A percentile compares a stretch with the other conserved stretches of the same genome.
Conservation (phyloP, 495 filamentous ascomycete genomes). For the Apodospora peruviana region DNA sequence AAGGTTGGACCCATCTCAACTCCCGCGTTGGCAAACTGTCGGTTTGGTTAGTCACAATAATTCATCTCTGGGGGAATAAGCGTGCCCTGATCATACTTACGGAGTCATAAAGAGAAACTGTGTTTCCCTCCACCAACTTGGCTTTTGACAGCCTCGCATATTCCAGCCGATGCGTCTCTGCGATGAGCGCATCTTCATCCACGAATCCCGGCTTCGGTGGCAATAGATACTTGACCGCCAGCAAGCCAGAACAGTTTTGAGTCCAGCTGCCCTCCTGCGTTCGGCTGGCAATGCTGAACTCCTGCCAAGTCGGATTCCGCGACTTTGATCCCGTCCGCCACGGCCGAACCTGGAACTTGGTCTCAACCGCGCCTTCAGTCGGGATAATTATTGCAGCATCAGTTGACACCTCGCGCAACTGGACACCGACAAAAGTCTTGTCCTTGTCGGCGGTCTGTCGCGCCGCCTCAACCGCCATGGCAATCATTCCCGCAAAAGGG, state of each 20-base stretch:
- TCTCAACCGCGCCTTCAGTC: constrained; percentile 25
- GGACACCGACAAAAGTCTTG: constrained; percentile 2
- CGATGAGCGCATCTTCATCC: not conserved
- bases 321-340: not conserved
- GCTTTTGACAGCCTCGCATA: not conserved
- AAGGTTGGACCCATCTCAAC: constrained; percentile 20
- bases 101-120: not conserved
- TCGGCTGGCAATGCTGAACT: not conserved
- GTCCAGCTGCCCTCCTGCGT: not conserved
- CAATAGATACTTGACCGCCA: not conserved
- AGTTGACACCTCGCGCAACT: constrained; percentile 18
- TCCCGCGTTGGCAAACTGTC: not conserved
- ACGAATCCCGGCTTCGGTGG: not conserved
- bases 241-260: not conserved
- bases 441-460: constrained; percentile 21
- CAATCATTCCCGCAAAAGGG: constrained; percentile 39
- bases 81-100: not conserved
- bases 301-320: not conserved
- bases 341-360: constrained; percentile 23
- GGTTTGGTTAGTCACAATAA: too few species aligned
- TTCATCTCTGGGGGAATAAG: too few species aligned
- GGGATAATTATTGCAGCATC: constrained; percentile 29
- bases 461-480: constrained; percentile 44
- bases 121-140: not conserved
- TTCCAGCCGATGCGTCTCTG: not conserved